Evolutionary conservation across 129 eudicot species (phyloP), one percentile per base, ranked within the genome.

Genomic region (Pulicaria dysenterica): DNA sequence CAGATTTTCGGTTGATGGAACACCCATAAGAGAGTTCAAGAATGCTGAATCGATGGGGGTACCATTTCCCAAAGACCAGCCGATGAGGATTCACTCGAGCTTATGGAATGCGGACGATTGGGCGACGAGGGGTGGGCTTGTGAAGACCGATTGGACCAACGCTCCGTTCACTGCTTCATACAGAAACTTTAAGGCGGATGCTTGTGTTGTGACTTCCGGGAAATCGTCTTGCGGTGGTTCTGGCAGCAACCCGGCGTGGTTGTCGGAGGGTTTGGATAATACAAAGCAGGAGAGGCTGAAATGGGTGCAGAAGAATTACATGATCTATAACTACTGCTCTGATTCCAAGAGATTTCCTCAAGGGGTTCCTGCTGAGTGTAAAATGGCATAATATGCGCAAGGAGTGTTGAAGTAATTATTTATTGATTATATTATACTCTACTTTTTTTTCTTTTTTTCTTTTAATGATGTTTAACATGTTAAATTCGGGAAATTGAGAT

Each of bases 1-100:
- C 82, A 87, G 89, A 64, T 87, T 87, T 73, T 87, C 81, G 4
- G 93, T 87, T 5, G 93, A 87, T 65, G 86, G 86, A 2, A 84
- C 89, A 3, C 87, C 89, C 4, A 82, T 87, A 4, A 82, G 93
- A 67, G 87, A 79, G 67, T 87, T 72, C 77, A 87, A 87, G 73
- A 87, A 87, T 2, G 51, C 74, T 0, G 85, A 87, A 60, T 81
- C 87, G 5, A 45, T 69, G 6, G 93, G 93, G 0, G 83, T 84
- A 10, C 75, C 93, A 0, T 87, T 69, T 64, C 89, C 89, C 3
- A 84, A 77, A 77, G 78, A 77, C 64, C 89, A 87, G 12, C 73
- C 89, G 0, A 87, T 87, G 93, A 87, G 89, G 40, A 76, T 87
- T 44, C 84, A 84, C 64, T 79, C 93, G 0, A 87, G 93, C 49